Evolutionary conservation across 345 rosid species (phyloP), one percentile per base, ranked within the genome.

Genomic region (Capsella bursapastoris): DNA sequence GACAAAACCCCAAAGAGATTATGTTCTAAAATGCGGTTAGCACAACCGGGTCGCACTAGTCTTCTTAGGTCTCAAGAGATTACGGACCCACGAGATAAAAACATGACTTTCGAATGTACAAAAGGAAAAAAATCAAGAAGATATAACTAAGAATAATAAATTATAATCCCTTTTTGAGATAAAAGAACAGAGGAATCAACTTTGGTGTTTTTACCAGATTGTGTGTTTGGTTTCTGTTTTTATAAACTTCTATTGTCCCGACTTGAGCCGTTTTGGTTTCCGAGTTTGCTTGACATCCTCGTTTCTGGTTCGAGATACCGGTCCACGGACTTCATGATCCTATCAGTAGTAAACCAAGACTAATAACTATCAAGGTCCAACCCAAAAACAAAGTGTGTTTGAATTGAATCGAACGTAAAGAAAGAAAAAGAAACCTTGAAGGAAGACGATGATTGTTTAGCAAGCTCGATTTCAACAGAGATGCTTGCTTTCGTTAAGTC

Each of bases 401-500:
- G 32, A 7, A 37, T 29, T 51, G 25, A 28, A 64, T 22, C 45
- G 57, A 64, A 35, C 25, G 79, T 62, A 52, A 69, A 34, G 13
- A 44, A 31, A 50, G 12, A 44, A 14, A 50, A 51, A 3, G 11
- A 64, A 57, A 77, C 80, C 80, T 77, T 71, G 27, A 71, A 57
- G 15, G 80, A 71, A 40, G 72, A 48, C 1, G 68, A 62, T 15
- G 72, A 35, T 66, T 77, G 89, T 81, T 95, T 95, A 56, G 97
- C 97, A 0, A 95, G 82, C 68, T 92, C 90, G 7, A 95, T 90
- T 73, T 95, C 86, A 59, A 95, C 97, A 5, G 98, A 90, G 73
- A 95, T 79, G 84, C 78, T 92, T 76, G 98, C 97, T 80, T 84
- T 80, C 10, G 98, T 86, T 56, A 95, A 81, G 80, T 95, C 98